Conservation (phyloP, 164 flowering plant species). For the Kalanchoe fedtschenkoi region DNA sequence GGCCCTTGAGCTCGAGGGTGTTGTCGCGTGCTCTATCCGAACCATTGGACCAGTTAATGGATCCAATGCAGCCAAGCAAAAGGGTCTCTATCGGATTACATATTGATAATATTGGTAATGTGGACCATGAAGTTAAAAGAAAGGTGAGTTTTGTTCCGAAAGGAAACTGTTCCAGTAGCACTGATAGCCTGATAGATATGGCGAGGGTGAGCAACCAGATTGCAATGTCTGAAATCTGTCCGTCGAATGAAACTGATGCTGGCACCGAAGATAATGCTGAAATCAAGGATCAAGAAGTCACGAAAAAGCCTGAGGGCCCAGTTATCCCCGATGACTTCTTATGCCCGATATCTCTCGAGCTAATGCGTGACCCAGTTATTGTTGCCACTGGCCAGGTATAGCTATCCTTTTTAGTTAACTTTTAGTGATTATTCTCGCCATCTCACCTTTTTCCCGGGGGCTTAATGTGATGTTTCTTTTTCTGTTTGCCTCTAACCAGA, state of each 20-base stretch:
- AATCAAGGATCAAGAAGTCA: constrained; percentile 23
- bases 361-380: constrained; percentile 95
- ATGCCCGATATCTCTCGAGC: constrained; percentile 88
- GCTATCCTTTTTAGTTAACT: neutral
- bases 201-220: constrained; percentile 19
- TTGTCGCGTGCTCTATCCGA: constrained; percentile 28
- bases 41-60: constrained; percentile 27
- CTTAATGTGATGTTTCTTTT: neutral
- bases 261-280: constrained; percentile 14
- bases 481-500: constrained; percentile 33
- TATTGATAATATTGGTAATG: constrained; percentile 18
- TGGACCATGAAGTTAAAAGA: constrained; percentile 18
- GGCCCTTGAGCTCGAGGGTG: constrained; percentile 33
- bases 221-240: constrained; percentile 15
- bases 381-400: constrained; percentile 93
- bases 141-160: constrained; percentile 16
- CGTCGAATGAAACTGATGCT: constrained; percentile 15
- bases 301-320: constrained; percentile 37
- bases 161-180: constrained; percentile 11
- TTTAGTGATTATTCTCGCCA: neutral
- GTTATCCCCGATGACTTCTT: constrained; percentile 69
- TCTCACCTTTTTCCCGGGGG: neutral
- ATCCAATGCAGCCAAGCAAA: constrained; percentile 16
- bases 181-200: constrained; percentile 13
- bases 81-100: constrained; percentile 18